Conservation (phyloP, 2,329 filamentous ascomycete genomes). For the Fusarium brachygibbosum region DNA sequence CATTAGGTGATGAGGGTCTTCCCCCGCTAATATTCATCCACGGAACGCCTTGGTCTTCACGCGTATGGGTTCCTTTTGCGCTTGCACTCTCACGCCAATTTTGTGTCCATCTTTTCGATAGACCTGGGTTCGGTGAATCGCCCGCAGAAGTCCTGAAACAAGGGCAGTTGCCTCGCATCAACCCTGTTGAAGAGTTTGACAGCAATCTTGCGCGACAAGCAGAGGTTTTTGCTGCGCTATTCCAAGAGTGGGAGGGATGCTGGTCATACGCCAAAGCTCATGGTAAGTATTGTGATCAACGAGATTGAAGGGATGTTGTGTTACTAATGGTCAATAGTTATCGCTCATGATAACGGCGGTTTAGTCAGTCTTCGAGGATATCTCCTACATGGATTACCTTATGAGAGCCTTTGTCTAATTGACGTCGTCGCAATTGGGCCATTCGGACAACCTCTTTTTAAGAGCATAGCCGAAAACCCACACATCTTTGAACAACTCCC, state of each 20-base stretch:
- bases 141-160: conserved; percentile 42
- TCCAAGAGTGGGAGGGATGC: conserved; percentile 50
- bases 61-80: conserved; percentile 56
- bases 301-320: no score
- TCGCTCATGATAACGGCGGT: conserved; percentile 62
- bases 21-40: conserved; percentile 60
- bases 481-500: conserved; percentile 54
- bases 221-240: conserved; percentile 55
- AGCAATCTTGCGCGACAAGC: conserved; percentile 57
- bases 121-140: conserved; percentile 60
- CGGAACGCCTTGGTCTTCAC: conserved; percentile 63
- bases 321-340: conserved; percentile 35
- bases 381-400: conserved; percentile 55
- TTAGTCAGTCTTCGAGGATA: conserved; percentile 57
- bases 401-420: conserved; percentile 57
- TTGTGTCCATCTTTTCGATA: conserved; percentile 60
- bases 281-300: not conserved
- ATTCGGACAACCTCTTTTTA: conserved; percentile 60
- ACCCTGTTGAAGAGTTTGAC: conserved; percentile 46
- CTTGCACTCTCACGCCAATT: conserved; percentile 53
- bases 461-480: conserved; percentile 54
- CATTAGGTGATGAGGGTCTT: conserved; percentile 48
- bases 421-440: conserved; percentile 60
- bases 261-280: conserved; percentile 51
- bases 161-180: not conserved